Conservation (phyloP, 2,329 filamentous ascomycete genomes). For the Scytalidium lignicola region DNA sequence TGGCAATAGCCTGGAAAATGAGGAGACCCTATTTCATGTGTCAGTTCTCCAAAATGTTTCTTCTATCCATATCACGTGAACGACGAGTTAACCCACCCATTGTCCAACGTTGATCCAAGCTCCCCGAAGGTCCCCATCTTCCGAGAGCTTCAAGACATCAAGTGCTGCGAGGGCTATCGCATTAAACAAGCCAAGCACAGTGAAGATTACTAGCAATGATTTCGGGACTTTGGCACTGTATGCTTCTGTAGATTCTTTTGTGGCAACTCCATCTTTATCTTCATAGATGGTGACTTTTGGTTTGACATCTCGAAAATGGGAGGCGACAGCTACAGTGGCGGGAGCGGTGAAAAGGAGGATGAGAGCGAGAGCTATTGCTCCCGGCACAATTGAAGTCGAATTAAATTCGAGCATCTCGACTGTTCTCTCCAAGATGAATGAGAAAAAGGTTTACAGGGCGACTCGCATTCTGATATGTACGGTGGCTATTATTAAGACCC, state of each 20-base stretch:
- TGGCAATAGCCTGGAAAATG: constrained; percentile 44
- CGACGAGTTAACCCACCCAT: constrained; percentile 52
- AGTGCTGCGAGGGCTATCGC: constrained; percentile 55
- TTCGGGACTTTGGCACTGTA: constrained; percentile 60
- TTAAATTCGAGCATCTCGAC: constrained; percentile 60
- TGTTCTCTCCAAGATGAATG: constrained; percentile 34
- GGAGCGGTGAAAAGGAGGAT: constrained; percentile 34
- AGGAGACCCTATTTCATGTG: constrained; percentile 40
- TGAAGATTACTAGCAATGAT: constrained; percentile 46
- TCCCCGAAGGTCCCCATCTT: constrained; percentile 40
- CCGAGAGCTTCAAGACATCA: constrained; percentile 33
- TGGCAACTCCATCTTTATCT: constrained; percentile 66
- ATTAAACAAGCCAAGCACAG: constrained; percentile 45
- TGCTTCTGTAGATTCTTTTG: constrained; percentile 53
- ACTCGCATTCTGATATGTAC: no score
- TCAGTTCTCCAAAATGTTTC: constrained; percentile 4
- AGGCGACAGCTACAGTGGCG: constrained; percentile 28
- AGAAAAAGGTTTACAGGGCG: background rate
- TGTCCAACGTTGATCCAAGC: constrained; percentile 55
- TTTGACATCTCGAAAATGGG: constrained; percentile 29
- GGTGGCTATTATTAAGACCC: background rate
- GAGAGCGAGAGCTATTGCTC: constrained; percentile 27
- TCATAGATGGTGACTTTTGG: constrained; percentile 47
- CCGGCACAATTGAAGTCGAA: constrained; percentile 19
- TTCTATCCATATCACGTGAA: constrained; percentile 17